phyloP scores from a whole-genome alignment of 2,329 filamentous ascomycete species.

The Hypoxylon sp. region DNA sequence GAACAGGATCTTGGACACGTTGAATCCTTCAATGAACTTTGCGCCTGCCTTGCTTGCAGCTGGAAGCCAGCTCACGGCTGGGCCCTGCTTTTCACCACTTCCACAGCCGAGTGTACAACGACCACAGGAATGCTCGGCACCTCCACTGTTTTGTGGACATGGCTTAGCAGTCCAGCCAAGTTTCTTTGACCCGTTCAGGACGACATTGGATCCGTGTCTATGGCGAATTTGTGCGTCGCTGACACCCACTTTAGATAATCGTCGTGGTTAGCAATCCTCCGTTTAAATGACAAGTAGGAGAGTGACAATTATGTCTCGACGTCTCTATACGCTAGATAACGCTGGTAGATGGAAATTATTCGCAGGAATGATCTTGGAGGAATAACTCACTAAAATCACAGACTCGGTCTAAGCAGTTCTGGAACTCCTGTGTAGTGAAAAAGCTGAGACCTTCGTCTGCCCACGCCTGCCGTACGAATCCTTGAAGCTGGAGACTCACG shows the following conservation, averaged over 20 bases:
- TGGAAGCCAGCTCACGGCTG: conserved; percentile 81
- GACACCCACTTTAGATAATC: conserved; percentile 72
- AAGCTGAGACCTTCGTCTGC: conserved; percentile 76
- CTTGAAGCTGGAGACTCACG: conserved; percentile 75
- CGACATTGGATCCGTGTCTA: conserved; percentile 77
- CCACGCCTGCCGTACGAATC: conserved; percentile 86
- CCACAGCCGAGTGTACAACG: conserved; percentile 73
- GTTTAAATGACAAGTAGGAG: neutral
- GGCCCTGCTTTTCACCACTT: conserved; percentile 82
- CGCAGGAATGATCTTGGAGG: neutral
- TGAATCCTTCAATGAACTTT: conserved; percentile 86
- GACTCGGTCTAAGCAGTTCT: conserved; percentile 83
- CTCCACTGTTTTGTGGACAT: conserved; percentile 85
- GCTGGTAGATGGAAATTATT: neutral
- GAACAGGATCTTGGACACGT: conserved; percentile 79
- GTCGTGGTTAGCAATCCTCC: conserved; percentile 11
- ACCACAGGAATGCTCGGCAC: conserved; percentile 81
- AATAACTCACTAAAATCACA: conserved; percentile 69
- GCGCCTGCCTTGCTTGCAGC: conserved; percentile 84
- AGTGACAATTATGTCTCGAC: neutral
- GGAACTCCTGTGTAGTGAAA: conserved; percentile 81
- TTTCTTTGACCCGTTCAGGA: conserved; percentile 82
- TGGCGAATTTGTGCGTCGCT: conserved; percentile 76
- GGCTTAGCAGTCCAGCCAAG: conserved; percentile 78
- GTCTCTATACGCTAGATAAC: neutral